Percentiles rank a stretch among this genome's conserved stretches.
Evolutionary conservation across 441 rosid genomes (phyloP).

Genomic region (Adansonia rubrostipa): DNA sequence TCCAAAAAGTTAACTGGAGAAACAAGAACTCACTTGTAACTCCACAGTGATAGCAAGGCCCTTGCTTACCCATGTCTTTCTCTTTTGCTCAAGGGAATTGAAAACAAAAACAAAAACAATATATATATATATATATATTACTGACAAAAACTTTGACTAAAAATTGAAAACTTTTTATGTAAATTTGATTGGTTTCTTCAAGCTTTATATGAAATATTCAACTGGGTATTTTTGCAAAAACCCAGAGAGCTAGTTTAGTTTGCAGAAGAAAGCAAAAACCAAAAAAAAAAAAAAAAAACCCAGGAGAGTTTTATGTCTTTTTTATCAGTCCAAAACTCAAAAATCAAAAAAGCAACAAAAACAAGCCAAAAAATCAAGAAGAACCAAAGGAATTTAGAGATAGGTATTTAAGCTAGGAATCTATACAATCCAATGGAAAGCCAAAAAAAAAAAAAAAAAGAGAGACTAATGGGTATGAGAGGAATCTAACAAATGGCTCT

Average conservation of each 20-base stretch:
- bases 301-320: conserved; percentile 35
- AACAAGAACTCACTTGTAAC: conserved; percentile 99
- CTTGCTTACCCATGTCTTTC: conserved; percentile 95
- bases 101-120: conserved; percentile 12
- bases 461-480: conserved; percentile 41
- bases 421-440: conserved; percentile 70
- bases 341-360: conserved; percentile 21
- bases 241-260: conserved; percentile 41
- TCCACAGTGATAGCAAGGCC: conserved; percentile 99
- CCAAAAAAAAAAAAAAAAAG: conserved; percentile 33
- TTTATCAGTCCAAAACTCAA: conserved; percentile 30
- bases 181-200: conserved; percentile 36
- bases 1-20: conserved; percentile 47
- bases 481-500: conserved; percentile 78
- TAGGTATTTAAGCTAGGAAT: conserved; percentile 60
- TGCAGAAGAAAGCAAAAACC: conserved; percentile 50
- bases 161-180: conserved; percentile 23
- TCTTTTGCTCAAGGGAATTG: conserved; percentile 31
- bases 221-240: conserved; percentile 31
- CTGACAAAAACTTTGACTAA: too few species aligned
- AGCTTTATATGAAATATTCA: conserved; percentile 44
- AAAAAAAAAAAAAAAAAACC: conserved; percentile 37
- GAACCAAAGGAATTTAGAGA: conserved; percentile 38
- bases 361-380: conserved; percentile 22
- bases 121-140: too few species aligned